Evolutionary conservation across 345 rosid genomes (phyloP), one percentile per base, ranked within the genome.

Genomic region (Anacardium occidentale): DNA sequence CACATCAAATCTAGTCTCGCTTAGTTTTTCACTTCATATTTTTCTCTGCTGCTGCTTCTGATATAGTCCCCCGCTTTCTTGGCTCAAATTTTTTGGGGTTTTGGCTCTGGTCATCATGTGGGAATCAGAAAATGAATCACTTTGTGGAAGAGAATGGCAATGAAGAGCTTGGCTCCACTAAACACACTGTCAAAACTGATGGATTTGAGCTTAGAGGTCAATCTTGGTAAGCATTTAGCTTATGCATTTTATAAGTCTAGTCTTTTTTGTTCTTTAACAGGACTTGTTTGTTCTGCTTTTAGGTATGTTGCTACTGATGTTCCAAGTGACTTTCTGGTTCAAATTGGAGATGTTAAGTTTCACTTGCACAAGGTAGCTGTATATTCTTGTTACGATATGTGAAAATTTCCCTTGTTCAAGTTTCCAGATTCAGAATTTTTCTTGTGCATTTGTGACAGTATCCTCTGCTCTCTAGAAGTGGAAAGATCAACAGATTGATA

Each of bases 261-360:
- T 1, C 1, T 1, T 29, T 29, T 29, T 29, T 29, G 32, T 29
- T 29, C 3, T 29, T 29, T 29, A 29, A 29, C 32, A 29, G 3
- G 32, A 3, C 32, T 29, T 29, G 32, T 24, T 48, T 59, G 47
- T 42, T 51, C 60, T 45, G 56, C 29, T 4, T 75, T 32, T 70
- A 95, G 99, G 99, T 76, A 88, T 81, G 99, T 92, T 62, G 87
- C 97, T 55, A 87, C 99, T 42, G 99, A 95, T 75, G 85, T 95
- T 74, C 98, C 97, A 0, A 92, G 98, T 63, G 98, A 95, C 75
- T 78, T 91, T 80, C 85, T 86, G 8, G 92, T 95, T 80, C 89
- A 83, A 68, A 78, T 88, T 73, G 92, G 89, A 71, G 97, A 86
- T 65, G 83, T 88, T 20, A 82, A 82, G 75, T 95, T 95, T 73